Conservation (phyloP, 1,284 basidiomycete genomes). For the Cryptococcus floricola region DNA sequence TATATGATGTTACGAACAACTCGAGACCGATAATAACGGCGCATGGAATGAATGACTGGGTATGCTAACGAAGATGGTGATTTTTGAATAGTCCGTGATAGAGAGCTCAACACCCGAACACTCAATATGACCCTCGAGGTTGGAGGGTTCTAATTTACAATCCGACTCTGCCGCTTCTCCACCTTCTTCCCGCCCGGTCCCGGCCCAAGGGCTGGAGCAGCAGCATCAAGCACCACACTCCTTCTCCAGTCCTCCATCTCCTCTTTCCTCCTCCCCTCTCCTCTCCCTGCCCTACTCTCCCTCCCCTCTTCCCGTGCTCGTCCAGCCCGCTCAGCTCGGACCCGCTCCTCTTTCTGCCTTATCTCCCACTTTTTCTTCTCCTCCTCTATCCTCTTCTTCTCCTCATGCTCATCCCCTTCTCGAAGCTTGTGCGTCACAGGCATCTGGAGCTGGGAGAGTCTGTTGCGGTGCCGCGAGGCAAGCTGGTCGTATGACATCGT, state of each 20-base stretch:
- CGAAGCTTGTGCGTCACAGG: slow-evolving; percentile 36
- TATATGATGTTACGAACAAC: too few relatives aligned
- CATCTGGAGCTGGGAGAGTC: slow-evolving; percentile 41
- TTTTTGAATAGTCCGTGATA: too few relatives aligned
- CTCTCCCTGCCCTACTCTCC: slow-evolving; percentile 14
- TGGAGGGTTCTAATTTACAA: background rate
- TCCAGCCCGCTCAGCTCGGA: slow-evolving; percentile 3
- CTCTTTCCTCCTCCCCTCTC: slow-evolving; percentile 17
- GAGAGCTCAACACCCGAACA: too few relatives aligned
- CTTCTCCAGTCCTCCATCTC: slow-evolving; percentile 36
- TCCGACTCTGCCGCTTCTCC: background rate
- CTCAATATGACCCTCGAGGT: too few relatives aligned
- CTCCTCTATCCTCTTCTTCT: slow-evolving; percentile 26
- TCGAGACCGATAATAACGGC: too few relatives aligned
- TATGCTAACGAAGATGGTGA: too few relatives aligned
- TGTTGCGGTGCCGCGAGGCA: slow-evolving; percentile 40
- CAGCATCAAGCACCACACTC: slow-evolving; percentile 17
- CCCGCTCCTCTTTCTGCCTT: background rate
- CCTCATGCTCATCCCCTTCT: slow-evolving; percentile 31
- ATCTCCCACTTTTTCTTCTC: slow-evolving; percentile 22
- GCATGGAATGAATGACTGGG: too few relatives aligned
- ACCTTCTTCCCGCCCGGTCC: background rate
- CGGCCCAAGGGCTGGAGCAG: background rate
- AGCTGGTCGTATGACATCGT: slow-evolving; percentile 47
- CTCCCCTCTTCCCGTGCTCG: slow-evolving; percentile 12